Percentiles rank a stretch among this genome's conserved stretches.
phyloP scores from a whole-genome alignment of 805 yeast species.

The Spathaspora girioi region DNA sequence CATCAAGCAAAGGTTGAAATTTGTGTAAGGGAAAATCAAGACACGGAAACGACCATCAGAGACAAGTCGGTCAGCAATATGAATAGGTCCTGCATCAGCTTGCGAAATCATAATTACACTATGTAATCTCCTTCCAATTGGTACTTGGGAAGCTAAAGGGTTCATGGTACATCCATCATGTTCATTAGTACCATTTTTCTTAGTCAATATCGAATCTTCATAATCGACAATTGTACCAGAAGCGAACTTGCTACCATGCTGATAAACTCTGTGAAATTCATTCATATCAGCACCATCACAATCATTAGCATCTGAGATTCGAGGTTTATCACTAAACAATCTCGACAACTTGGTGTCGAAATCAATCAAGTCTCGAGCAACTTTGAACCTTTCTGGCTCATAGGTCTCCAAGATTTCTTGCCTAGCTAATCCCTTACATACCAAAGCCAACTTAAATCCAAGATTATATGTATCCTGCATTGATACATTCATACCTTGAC shows the following conservation, averaged over 20 bases:
- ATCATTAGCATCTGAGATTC: conserved; percentile 7
- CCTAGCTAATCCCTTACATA: conserved; percentile 19
- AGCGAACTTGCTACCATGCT: conserved; percentile 22
- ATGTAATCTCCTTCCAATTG: conserved; percentile 20
- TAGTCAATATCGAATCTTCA: conserved; percentile 13
- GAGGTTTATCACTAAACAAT: conserved; percentile 24
- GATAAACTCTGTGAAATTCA: conserved; percentile 21
- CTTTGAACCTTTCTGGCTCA: conserved; percentile 21
- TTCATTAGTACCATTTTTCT: conserved; percentile 5
- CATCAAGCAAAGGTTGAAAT: conserved; percentile 6
- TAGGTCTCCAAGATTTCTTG: conserved; percentile 21
- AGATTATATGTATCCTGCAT: conserved; percentile 20
- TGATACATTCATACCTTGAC: conserved; percentile 81
- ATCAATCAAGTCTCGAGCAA: conserved; percentile 25
- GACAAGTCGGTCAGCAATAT: conserved; percentile 16
- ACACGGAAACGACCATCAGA: conserved; percentile 27
- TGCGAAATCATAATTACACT: conserved; percentile 17
- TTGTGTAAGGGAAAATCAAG: conserved; percentile 15
- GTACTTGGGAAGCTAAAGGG: conserved; percentile 14
- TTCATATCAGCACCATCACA: conserved; percentile 18
- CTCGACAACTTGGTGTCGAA: conserved; percentile 23
- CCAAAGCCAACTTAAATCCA: conserved; percentile 28
- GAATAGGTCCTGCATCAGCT: conserved; percentile 18
- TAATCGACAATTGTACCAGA: conserved; percentile 25
- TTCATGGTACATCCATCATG: not conserved